These are phyloP conservation scores for Diaporthe capsici DNA, from an alignment of 2,329 filamentous ascomycete species.

Conservation along the genomic window DNA sequence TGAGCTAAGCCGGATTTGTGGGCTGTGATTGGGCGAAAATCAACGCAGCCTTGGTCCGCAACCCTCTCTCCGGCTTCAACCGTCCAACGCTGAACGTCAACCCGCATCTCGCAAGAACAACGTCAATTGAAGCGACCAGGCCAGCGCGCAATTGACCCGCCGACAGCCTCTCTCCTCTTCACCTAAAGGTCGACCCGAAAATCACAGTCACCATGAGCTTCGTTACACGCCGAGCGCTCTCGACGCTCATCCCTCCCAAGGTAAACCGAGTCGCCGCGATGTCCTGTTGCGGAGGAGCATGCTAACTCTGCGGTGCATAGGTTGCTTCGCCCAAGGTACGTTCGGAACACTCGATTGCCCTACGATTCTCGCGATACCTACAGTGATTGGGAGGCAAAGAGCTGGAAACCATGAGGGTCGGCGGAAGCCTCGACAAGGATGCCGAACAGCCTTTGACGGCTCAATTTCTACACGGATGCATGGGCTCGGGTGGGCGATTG, in stretches of 20 bases:
- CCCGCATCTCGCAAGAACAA: conserved; percentile 32
- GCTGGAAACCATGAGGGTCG: not conserved
- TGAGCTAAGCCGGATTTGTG: conserved; percentile 23
- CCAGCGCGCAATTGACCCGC: conserved; percentile 55
- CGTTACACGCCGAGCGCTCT: conserved; percentile 90
- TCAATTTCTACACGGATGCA: not conserved
- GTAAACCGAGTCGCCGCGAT: conserved; percentile 63
- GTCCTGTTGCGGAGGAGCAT: conserved; percentile 40
- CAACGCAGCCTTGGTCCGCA: conserved; percentile 51
- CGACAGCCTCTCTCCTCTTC: conserved; percentile 37
- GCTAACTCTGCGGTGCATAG: conserved; percentile 63
- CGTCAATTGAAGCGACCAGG: conserved; percentile 44
- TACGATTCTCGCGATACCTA: not conserved
- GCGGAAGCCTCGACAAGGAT: not conserved
- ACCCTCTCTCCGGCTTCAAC: conserved; percentile 37
- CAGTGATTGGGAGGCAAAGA: not conserved
- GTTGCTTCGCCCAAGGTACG: conserved; percentile 88
- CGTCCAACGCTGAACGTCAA: conserved; percentile 38
- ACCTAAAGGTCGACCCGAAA: conserved; percentile 32
- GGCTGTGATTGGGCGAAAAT: conserved; percentile 50
- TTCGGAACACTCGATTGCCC: conserved; percentile 46
- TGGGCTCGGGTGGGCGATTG: not conserved
- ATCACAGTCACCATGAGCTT: conserved; percentile 84
- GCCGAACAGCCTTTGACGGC: not conserved
- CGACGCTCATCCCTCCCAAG: conserved; percentile 99